These are phyloP conservation scores for Penicillium longicatenatum DNA, from an alignment of 495 filamentous ascomycete genomes.

Conservation along the genomic window DNA sequence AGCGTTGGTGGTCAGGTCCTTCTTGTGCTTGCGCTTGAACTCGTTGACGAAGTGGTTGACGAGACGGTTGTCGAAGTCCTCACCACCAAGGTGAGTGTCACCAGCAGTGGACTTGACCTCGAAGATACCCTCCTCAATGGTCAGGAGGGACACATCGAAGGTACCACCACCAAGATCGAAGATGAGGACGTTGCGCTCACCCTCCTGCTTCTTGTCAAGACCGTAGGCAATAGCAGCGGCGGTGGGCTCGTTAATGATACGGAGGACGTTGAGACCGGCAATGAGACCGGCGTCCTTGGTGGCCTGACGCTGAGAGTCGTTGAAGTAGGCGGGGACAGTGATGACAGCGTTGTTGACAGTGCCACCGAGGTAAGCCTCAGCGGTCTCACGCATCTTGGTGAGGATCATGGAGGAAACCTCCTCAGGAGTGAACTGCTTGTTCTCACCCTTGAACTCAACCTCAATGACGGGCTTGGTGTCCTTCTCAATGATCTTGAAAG, in stretches of 20 bases:
- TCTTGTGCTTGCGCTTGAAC: conserved; percentile 88
- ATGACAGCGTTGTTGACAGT: conserved; percentile 98
- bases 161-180: conserved; percentile 99
- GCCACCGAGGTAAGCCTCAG: conserved; percentile 93
- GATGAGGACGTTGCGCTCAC: conserved; percentile 98
- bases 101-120: conserved; percentile 98
- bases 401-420: conserved; percentile 98
- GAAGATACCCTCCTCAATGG: conserved; percentile 99
- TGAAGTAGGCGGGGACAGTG: conserved; percentile 99
- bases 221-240: conserved; percentile 75
- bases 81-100: conserved; percentile 98
- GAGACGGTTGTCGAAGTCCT: conserved; percentile 98
- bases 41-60: conserved; percentile 95
- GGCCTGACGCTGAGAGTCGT: conserved; percentile 98
- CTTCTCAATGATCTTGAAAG: conserved; percentile 95
- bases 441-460: conserved; percentile 94
- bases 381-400: conserved; percentile 97
- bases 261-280: conserved; percentile 94
- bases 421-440: conserved; percentile 94
- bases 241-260: conserved; percentile 99
- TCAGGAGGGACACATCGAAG: conserved; percentile 98
- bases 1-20: conserved; percentile 81
- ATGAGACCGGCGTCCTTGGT: conserved; percentile 99
- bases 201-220: conserved; percentile 93
- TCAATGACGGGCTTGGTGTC: conserved; percentile 87